Percentiles rank a stretch among this genome's conserved stretches.
Conservation (phyloP, 225 moss, liverwort and hornwort species). For the Marchantia polymorpha region DNA sequence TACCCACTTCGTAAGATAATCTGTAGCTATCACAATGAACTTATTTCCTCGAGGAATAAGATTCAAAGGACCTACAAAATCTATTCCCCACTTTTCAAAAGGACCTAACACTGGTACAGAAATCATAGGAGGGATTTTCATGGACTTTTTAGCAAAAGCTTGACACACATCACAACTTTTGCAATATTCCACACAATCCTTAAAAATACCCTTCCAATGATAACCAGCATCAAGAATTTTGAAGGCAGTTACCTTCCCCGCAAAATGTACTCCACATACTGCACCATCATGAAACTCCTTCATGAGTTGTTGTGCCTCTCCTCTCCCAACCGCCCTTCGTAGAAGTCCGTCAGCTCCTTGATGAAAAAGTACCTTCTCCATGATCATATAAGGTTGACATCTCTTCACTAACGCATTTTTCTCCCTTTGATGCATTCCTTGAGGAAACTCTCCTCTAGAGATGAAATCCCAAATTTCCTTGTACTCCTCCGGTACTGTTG, state of each 20-base stretch:
- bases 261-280: background rate
- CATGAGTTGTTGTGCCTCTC: background rate
- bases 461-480: background rate
- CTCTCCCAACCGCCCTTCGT: background rate
- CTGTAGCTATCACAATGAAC: background rate
- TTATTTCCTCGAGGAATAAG: background rate
- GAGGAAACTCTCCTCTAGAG: no score
- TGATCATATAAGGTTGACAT: background rate
- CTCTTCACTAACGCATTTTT: background rate
- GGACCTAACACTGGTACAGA: background rate
- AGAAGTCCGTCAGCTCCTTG: background rate
- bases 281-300: background rate
- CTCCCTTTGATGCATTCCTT: background rate
- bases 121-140: background rate
- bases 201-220: background rate
- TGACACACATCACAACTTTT: slow-evolving; percentile 3
- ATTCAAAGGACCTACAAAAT: background rate
- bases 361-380: background rate
- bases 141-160: background rate
- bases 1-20: slow-evolving; percentile 4
- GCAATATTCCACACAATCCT: background rate
- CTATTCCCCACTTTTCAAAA: background rate
- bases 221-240: background rate
- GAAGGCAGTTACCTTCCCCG: background rate
- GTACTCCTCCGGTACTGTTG: background rate